These are phyloP conservation scores for Ochromonas danica DNA, from an alignment of 108 stramenopile genomes.

Conservation along the genomic window DNA sequence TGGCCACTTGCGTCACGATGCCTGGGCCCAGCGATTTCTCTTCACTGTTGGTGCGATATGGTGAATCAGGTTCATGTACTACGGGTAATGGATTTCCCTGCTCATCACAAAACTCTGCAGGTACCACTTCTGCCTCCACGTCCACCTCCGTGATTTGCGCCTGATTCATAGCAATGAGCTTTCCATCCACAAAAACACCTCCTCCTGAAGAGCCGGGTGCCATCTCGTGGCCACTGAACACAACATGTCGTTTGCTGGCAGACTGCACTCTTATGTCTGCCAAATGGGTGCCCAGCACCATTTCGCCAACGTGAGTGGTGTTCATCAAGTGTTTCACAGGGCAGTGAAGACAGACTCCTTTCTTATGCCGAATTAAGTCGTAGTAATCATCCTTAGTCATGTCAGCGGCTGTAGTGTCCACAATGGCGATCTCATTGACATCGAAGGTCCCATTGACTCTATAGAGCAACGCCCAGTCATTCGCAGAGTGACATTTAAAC, in stretches of 20 bases:
- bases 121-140: not conserved
- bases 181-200: slow-evolving; percentile 15
- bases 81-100: slow-evolving; percentile 14
- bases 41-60: slow-evolving; percentile 5
- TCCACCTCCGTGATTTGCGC: slow-evolving; percentile 13
- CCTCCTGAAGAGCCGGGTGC: slow-evolving; percentile 12
- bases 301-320: slow-evolving; percentile 13
- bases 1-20: slow-evolving; percentile 13
- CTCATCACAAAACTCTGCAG: slow-evolving; percentile 9
- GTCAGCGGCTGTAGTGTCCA: slow-evolving; percentile 13
- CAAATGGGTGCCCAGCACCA: slow-evolving; percentile 13
- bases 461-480: slow-evolving; percentile 14
- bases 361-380: slow-evolving; percentile 15
- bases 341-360: slow-evolving; percentile 14
- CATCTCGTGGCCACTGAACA: slow-evolving; percentile 13
- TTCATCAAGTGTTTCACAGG: slow-evolving; percentile 15
- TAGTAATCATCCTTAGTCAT: slow-evolving; percentile 17
- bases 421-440: slow-evolving; percentile 15
- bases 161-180: slow-evolving; percentile 5
- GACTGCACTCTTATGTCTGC: slow-evolving; percentile 14
- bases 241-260: slow-evolving; percentile 14
- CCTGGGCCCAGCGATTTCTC: slow-evolving; percentile 12
- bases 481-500: slow-evolving; percentile 10
- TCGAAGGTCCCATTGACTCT: slow-evolving; percentile 14
- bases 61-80: slow-evolving; percentile 15